Evolutionary conservation across 2,329 filamentous ascomycete genomes (phyloP), one percentile per base, ranked within the genome.

Genomic region (Cercospora sp.): DNA sequence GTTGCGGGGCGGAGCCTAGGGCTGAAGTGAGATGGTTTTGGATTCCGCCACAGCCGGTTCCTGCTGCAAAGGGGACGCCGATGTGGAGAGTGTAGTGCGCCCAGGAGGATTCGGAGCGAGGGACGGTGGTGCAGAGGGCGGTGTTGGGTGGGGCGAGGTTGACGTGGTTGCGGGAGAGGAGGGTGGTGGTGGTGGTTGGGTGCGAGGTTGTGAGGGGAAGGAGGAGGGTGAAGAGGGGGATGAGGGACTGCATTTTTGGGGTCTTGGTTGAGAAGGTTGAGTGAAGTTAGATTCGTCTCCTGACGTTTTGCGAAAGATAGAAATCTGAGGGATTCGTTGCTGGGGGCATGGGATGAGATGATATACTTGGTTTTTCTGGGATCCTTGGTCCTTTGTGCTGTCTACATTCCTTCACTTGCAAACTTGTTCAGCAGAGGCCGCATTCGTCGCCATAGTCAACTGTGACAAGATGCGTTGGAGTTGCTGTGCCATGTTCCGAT

Each of bases 391-490:
- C 58, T 61, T 40, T 61, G 58, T 61, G 12, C 12, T 16, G 58
- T 7, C 58, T 61, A 43, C 34, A 61, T 61, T 61, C 58, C 58
- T 37, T 28, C 24, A 28, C 58, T 45, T 61, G 58, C 21, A 5
- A 10, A 9, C 5, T 24, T 3, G 3, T 34, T 26, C 21, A 4
- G 4, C 2, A 10, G 5, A 37, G 58, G 34, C 58, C 34, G 58
- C 58, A 28, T 61, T 37, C 58, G 18, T 61, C 30, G 16, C 21
- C 32, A 26, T 9, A 28, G 9, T 61, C 18, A n/a, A 18, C 12
- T 61, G 10, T 6, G 9, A 26, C 49, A 28, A 28, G 3, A 26
- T 10, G 7, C 58, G 34, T 6, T 24, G 34, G 58, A 40, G 13
- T 21, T n/a, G 21, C 58, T 16, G 58, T 61, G 34, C 12, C 58